Evolutionary conservation across 768 basidiomycete species (phyloP).

Genomic region (Lactarius sanguifluus): DNA sequence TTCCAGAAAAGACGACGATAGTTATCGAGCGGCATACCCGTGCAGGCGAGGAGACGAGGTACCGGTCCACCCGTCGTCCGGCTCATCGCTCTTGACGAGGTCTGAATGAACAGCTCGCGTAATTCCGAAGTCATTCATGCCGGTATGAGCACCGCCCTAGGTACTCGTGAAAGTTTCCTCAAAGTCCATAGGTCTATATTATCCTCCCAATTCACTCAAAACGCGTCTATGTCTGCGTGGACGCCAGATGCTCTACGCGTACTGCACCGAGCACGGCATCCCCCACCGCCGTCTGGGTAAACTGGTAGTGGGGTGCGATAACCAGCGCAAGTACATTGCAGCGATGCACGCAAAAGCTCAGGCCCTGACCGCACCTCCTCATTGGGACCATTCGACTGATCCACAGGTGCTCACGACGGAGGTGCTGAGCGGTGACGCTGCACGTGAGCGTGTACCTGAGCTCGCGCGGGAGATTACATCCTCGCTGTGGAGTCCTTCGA

Average conservation of each 20-base stretch:
- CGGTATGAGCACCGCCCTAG: slow-evolving; percentile 42
- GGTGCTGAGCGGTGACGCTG: slow-evolving; percentile 67
- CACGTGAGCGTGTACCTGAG: slow-evolving; percentile 77
- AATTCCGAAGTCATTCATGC: slow-evolving; percentile 97
- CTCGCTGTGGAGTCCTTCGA: slow-evolving; percentile 81
- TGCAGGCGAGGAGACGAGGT: slow-evolving; percentile 89
- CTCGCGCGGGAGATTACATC: slow-evolving; percentile 66
- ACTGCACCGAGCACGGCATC: slow-evolving; percentile 62
- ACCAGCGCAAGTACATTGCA: slow-evolving; percentile 71
- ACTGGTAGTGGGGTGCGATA: slow-evolving; percentile 76
- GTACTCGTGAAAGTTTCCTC: not conserved
- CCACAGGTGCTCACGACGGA: slow-evolving; percentile 55
- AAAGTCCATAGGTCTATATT: slow-evolving; percentile 69
- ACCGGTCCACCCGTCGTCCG: slow-evolving; percentile 15
- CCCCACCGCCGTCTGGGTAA: slow-evolving; percentile 79
- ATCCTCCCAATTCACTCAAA: slow-evolving; percentile 81
- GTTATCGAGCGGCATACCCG: slow-evolving; percentile 75
- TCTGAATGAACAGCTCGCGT: slow-evolving; percentile 57
- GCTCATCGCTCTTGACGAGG: slow-evolving; percentile 9
- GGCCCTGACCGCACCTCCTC: slow-evolving; percentile 50
- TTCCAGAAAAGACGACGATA: slow-evolving; percentile 68
- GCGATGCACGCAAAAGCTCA: slow-evolving; percentile 63
- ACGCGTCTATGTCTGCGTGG: slow-evolving; percentile 85
- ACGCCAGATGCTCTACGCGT: slow-evolving; percentile 77
- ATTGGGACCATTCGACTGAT: slow-evolving; percentile 33